Evolutionary conservation across 2,329 filamentous ascomycete genomes (phyloP).

Genomic region (Trichoderma semiorbis): DNA sequence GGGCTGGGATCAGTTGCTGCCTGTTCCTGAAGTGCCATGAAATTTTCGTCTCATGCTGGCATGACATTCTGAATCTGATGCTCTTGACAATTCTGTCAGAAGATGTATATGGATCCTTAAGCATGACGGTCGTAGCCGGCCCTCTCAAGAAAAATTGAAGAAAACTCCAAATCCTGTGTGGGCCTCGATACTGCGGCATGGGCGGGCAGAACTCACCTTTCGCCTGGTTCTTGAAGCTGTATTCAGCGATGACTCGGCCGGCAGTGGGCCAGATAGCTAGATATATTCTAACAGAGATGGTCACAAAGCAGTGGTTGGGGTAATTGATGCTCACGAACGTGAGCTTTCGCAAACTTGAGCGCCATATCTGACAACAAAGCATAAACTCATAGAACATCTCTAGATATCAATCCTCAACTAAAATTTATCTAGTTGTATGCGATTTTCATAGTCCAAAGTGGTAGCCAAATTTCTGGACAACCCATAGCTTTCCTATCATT

Average conservation of each 20-base stretch:
- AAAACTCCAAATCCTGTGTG: not conserved
- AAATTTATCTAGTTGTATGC: not conserved
- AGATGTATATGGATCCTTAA: not conserved
- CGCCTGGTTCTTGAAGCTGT: not conserved
- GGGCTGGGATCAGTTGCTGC: not conserved
- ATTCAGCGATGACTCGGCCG: not conserved
- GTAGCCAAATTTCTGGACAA: not conserved
- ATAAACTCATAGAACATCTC: not conserved
- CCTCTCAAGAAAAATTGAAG: not conserved
- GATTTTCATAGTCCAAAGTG: not conserved
- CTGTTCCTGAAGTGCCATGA: not conserved
- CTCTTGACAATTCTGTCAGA: not conserved
- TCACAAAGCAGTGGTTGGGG: not conserved
- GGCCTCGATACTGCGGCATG: not conserved
- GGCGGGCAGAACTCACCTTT: not conserved
- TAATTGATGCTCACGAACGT: not conserved
- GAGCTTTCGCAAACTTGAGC: not conserved
- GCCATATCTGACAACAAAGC: not conserved
- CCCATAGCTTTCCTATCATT: not conserved
- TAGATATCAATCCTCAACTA: not conserved
- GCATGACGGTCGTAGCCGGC: not conserved
- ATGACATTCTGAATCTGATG: not conserved
- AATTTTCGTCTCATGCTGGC: not conserved
- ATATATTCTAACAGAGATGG: not conserved
- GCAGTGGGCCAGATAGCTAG: not conserved